Percentiles rank a stretch among this genome's conserved stretches.
Conservation (phyloP, 441 rosid genomes). For the Pelargonium australe region DNA sequence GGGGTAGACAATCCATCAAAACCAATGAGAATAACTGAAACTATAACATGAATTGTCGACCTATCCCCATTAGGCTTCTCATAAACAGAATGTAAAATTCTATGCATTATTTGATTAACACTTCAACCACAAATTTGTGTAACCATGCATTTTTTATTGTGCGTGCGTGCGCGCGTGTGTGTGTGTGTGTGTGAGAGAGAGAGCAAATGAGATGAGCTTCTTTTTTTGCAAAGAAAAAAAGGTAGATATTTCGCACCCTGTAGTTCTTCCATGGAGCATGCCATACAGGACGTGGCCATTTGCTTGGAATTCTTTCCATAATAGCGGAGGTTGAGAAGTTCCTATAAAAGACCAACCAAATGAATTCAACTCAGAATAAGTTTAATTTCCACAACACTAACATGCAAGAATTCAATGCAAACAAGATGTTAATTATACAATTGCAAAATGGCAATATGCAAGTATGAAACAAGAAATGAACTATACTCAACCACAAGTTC, state of each 20-base stretch:
- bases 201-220: too few relatives aligned
- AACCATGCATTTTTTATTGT: neutral
- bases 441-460: neutral
- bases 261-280: constrained; percentile 98
- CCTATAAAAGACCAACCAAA: constrained; percentile 29
- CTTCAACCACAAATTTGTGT: neutral
- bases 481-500: neutral
- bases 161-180: neutral
- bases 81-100: neutral
- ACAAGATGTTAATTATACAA: neutral
- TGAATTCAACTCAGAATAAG: neutral
- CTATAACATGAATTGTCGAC: neutral
- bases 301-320: constrained; percentile 91
- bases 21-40: neutral
- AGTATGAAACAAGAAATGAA: neutral
- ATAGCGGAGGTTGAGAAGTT: constrained; percentile 67
- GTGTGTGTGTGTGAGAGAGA: neutral
- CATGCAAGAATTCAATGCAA: neutral
- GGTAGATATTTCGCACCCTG: constrained; percentile 46
- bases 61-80: neutral
- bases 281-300: constrained; percentile 98
- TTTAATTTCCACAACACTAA: neutral
- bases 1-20: neutral
- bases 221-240: neutral
- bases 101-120: neutral